Percentiles rank a stretch among this genome's conserved stretches.
Evolutionary conservation across 768 basidiomycete genomes (phyloP).

Genomic region (Tulasnella sp.): DNA sequence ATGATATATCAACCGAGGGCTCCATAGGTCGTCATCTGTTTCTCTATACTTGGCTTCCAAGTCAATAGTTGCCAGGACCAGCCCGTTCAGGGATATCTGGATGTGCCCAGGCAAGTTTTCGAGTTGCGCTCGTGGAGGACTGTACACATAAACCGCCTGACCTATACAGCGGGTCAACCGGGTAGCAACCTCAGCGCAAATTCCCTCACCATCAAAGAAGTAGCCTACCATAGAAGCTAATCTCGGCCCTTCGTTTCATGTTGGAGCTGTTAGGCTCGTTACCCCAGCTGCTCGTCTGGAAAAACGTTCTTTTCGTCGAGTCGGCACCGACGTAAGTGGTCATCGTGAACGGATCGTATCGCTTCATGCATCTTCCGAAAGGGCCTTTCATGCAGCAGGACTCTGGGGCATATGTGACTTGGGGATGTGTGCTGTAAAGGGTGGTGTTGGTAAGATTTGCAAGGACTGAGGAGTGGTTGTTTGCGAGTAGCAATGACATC

Average conservation of each 20-base stretch:
- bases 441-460: not conserved
- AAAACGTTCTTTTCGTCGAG: not conserved
- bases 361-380: not conserved
- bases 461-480: not conserved
- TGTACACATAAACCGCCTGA: not conserved
- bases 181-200: not conserved
- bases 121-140: not conserved
- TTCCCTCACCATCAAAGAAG: not conserved
- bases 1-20: not conserved
- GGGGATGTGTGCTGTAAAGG: not conserved
- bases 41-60: not conserved
- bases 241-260: not conserved
- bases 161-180: not conserved
- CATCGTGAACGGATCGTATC: not conserved
- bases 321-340: not conserved
- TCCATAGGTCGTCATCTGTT: not conserved
- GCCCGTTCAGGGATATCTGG: not conserved
- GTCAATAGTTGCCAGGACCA: not conserved
- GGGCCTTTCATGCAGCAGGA: not conserved
- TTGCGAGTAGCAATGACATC: not conserved
- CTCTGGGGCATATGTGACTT: not conserved
- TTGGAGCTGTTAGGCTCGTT: not conserved
- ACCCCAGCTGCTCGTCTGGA: not conserved
- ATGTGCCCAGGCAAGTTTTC: not conserved
- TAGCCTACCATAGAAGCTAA: not conserved